These are phyloP conservation scores for Trichoderma aggressivum DNA, from an alignment of 2,329 filamentous ascomycete species.

Conservation along the genomic window DNA sequence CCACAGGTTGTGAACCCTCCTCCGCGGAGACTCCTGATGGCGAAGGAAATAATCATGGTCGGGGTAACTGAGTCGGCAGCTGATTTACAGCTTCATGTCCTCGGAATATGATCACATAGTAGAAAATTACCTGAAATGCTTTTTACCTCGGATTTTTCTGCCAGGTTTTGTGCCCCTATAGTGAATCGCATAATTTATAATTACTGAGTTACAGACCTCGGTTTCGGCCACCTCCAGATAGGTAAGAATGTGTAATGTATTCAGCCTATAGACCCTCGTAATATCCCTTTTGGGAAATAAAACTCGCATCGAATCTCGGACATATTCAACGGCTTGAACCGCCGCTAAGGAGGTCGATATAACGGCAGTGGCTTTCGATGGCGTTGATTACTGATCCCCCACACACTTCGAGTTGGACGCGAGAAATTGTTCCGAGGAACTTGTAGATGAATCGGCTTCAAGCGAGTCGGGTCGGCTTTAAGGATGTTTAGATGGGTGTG, in stretches of 20 bases:
- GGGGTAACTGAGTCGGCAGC: neutral
- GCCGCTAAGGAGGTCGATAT: slow-evolving; percentile 42
- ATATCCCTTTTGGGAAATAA: neutral
- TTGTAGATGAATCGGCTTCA: neutral
- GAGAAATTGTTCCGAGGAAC: neutral
- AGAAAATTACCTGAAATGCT: no score
- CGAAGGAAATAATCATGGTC: neutral
- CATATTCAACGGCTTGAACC: slow-evolving; percentile 27
- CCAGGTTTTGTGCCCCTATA: neutral
- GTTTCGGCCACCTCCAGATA: neutral
- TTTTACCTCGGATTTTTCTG: neutral
- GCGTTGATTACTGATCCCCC: neutral
- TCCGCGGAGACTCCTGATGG: neutral
- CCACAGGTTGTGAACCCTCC: neutral
- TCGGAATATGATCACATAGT: neutral
- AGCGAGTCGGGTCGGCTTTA: neutral
- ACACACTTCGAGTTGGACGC: neutral
- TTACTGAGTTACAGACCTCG: neutral
- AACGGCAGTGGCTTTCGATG: neutral
- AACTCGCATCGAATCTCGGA: neutral
- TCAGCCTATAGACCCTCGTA: neutral
- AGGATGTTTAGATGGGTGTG: neutral
- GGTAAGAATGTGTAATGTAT: neutral
- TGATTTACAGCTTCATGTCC: neutral
- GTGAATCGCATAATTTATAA: neutral